These are phyloP conservation scores for Lentinula novae-zelandiae DNA, from an alignment of 1,284 basidiomycete genomes.

Conservation along the genomic window DNA sequence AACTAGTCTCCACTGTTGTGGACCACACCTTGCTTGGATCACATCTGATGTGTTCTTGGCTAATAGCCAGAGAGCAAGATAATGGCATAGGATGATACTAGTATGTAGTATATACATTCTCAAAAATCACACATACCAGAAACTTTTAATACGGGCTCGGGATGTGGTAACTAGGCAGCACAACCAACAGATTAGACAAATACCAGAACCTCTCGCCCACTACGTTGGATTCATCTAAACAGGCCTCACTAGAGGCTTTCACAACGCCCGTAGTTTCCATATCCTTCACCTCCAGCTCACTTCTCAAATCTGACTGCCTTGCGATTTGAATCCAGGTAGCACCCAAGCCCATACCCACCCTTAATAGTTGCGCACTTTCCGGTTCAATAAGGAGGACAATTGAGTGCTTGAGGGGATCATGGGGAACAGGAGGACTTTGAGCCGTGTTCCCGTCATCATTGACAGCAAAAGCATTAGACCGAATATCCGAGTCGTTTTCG, in stretches of 20 bases:
- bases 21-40: too few relatives aligned
- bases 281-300: conserved; percentile 32
- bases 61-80: too few relatives aligned
- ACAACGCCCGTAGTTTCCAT: background rate
- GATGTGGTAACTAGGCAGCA: conserved; percentile 30
- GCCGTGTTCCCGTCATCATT: too few relatives aligned
- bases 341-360: conserved; percentile 49
- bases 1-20: too few relatives aligned
- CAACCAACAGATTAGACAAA: conserved; percentile 32
- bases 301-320: conserved; percentile 28
- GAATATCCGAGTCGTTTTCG: background rate
- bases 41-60: too few relatives aligned
- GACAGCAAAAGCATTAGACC: background rate
- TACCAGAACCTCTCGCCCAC: conserved; percentile 34
- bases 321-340: conserved; percentile 63
- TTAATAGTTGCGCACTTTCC: conserved; percentile 36
- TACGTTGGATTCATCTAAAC: conserved; percentile 16
- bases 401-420: conserved; percentile 42
- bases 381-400: conserved; percentile 55
- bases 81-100: too few relatives aligned
- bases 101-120: too few relatives aligned
- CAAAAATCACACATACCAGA: too few relatives aligned
- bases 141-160: too few relatives aligned
- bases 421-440: background rate
- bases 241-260: too few relatives aligned